Evolutionary conservation across 2,329 filamentous ascomycete genomes (phyloP), one percentile per base, ranked within the genome.

Genomic region (Pseudogymnoascus verrucosus): DNA sequence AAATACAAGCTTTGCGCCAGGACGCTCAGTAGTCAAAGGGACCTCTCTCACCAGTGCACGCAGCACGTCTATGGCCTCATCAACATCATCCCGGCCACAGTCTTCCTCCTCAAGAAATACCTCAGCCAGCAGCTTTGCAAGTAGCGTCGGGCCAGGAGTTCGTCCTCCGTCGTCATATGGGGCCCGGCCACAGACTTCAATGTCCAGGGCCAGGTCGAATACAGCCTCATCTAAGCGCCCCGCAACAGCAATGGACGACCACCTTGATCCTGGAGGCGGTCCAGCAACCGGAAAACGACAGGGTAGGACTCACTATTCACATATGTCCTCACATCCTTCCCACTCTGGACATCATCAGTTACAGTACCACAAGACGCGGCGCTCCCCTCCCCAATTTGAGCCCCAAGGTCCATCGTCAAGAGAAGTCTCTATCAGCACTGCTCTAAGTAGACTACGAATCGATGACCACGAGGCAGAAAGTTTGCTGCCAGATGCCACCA

Each of bases 131-230:
- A 79, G 77, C 65, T 85, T 86, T 66, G 79, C 82, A 12, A 83
- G 79, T 65, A 88, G 83, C 69, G 73, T 85, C 28, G 84, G 86
- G 1, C 78, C 81, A 11, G 79, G 78, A 12, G 68, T 74, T 16
- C 81, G 84, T 67, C 78, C 82, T 12, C 74, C 77, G 5, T 73
- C 77, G 16, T 68, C 75, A 4, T 69, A 76, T 65, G 75, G 71
- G 37, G 68, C 63, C 72, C 65, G 78, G 73, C 81, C 83, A 2
- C 79, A 83, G 66, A 79, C 82, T 5, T 78, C 84, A 37, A 76
- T 83, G 68, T 76, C 77, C 75, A 57, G 76, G 71, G 67, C 80
- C 81, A 65, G 34, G 36, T 42, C 36, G 21, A 39, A 39, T 26
- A 42, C 36, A 40, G 36, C 59, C 76, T 61, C 71, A 71, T 67